Base-by-base conservation (phyloP, 2,329 filamentous ascomycete genomes). In the Cercospora zeae-maydis region DNA sequence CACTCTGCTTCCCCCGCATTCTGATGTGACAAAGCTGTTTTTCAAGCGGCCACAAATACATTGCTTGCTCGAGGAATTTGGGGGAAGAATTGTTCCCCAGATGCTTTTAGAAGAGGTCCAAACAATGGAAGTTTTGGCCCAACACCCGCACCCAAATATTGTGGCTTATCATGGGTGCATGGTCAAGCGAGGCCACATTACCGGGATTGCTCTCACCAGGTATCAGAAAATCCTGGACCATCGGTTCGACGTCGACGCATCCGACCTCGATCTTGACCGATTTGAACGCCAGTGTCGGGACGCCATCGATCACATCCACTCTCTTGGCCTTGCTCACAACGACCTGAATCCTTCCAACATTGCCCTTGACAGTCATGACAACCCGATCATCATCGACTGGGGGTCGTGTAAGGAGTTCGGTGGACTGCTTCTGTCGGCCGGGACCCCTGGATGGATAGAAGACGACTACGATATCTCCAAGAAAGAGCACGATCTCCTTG, bases 331-430 rank as follows among this genome's bases (percentile, higher is more conserved):
- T 27, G 70, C 74, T 24, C 73, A 76, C 63, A 77, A 76, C 61
- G 74, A 76, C 57, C 71, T 76, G 42, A 75, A 71, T 36, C 74
- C 74, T 19, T 67, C 62, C 36, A 76, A 75, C 59, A 73, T 76
- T 34, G 74, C 73, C 66, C 39, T 76, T 31, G 65, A 73, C 62
- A 63, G 64, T 51, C n/a, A 61, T 37, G 69, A 72, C 58, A 62
- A 49, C 7, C 64, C 71, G 31, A 60, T 73, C 47, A 68, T 77
- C 51, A 71, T 77, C 61, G 74, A 76, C 63, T 75, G 70, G 65
- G 75, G 69, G 51, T 75, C 73, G 49, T 76, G 72, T 59, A 67
- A 66, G 47, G 61, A 65, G 39, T 66, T 71, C 45, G 69, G 71
- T 5, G 27, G 42, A 39, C 30, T 59, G 19, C 67, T 73, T 47